A percentile compares a stretch with the other conserved stretches of the same genome.
Evolutionary conservation across 805 yeast species (phyloP).

Genomic region (Starmerella asiatica): DNA sequence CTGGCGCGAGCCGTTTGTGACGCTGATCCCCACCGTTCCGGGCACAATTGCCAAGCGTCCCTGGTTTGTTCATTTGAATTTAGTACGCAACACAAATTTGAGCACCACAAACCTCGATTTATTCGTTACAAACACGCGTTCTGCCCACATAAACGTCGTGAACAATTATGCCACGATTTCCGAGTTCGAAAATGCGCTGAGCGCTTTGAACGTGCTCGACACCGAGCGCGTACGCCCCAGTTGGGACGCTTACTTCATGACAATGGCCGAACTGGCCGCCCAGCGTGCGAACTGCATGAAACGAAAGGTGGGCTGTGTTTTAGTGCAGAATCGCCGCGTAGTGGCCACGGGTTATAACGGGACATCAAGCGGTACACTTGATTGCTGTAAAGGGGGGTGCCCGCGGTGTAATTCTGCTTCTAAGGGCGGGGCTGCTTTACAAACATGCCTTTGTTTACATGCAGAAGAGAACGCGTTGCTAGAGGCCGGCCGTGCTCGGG

Average conservation of each 20-base stretch:
- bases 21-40: constrained; percentile 33
- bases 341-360: constrained; percentile 97
- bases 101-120: constrained; percentile 36
- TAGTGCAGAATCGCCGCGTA: constrained; percentile 72
- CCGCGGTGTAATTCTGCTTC: constrained; percentile 55
- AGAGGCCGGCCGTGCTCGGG: constrained; percentile 85
- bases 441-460: constrained; percentile 85
- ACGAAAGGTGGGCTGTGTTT: constrained; percentile 90
- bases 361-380: constrained; percentile 74
- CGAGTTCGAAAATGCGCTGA: constrained; percentile 30
- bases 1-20: constrained; percentile 53
- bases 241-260: constrained; percentile 96
- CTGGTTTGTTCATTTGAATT: constrained; percentile 63
- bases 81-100: constrained; percentile 31
- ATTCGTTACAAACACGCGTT: constrained; percentile 31
- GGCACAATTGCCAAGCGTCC: constrained; percentile 42
- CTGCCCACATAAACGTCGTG: constrained; percentile 45
- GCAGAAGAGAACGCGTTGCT: constrained; percentile 94
- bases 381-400: constrained; percentile 96
- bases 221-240: constrained; percentile 62
- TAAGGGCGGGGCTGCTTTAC: constrained; percentile 54
- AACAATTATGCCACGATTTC: constrained; percentile 34
- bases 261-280: constrained; percentile 84
- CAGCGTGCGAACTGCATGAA: constrained; percentile 92
- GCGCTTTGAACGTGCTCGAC: constrained; percentile 36